Base-by-base conservation (phyloP, 805 yeast species). In the Starmerella stigmatis region DNA sequence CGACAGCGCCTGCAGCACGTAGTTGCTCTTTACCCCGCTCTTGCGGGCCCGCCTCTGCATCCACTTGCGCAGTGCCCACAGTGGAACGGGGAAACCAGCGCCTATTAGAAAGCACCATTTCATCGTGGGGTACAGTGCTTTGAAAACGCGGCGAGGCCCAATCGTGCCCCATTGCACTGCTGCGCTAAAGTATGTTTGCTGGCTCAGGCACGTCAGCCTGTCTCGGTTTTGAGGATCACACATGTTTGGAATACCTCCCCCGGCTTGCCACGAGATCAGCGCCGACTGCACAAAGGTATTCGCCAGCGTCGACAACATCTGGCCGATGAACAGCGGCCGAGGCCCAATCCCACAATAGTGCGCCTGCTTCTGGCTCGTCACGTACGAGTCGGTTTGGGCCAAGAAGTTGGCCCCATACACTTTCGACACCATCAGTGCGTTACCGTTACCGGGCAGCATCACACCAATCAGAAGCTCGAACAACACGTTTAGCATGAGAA, bases 101-200 rank as follows among this genome's bases (percentile, higher is more conserved):
- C 85, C 84, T 45, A 77, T 64, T 30, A 79, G 62, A 66, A 79
- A 80, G 49, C 79, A 72, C 71, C 75, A 78, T 57, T 74, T 73
- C 51, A 79, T 61, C 5, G 71, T 64, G 2, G 85, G 84, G 55
- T 79, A 79, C 9, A 78, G 57, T 0, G 73, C 74, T 45, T 69
- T 64, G 37, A 64, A 60, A 15, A 62, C 55, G 9, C 63, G 57
- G n/a, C 66, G 63, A 1, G 76, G 76, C 0, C 74, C 73, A 51
- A 70, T 61, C n/a, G 68, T 68, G 50, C 74, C 74, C 63, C 63
- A 60, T 29, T 56, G 45, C 19, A 60, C 56, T 7, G 76, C 71
- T 11, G 79, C 66, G 46, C 69, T 71, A 52, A 72, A 75, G 53
- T 60, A 72, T 0, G 79, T 64, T 29, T 58, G 57, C 29, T 62